A percentile compares a stretch with the other conserved stretches of the same genome.
These are phyloP conservation scores for Graphilbum ipis-grandicollis DNA, from an alignment of 2,329 filamentous ascomycete species.

Conservation along the genomic window DNA sequence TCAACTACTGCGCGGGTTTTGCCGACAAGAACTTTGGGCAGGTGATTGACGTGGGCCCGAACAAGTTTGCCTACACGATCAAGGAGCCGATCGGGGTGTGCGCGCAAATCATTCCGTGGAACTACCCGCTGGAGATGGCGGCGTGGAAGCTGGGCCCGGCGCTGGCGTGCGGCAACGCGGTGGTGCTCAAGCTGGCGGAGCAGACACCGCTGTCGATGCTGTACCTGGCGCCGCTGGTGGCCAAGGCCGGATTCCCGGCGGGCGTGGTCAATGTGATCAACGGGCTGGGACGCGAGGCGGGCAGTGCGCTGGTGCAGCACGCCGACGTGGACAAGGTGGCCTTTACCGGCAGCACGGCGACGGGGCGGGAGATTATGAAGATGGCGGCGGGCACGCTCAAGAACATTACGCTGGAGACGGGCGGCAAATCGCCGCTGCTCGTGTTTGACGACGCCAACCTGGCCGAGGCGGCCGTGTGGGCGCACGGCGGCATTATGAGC, in stretches of 20 bases:
- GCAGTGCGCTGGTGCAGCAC: conserved; percentile 47
- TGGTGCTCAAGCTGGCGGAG: conserved; percentile 47
- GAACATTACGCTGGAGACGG: conserved; percentile 45
- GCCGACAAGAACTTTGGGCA: conserved; percentile 67
- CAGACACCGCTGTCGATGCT: conserved; percentile 46
- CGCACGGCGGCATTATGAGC: conserved; percentile 28
- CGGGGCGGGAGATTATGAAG: conserved; percentile 56
- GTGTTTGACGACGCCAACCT: conserved; percentile 46
- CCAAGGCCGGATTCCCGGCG: conserved; percentile 57
- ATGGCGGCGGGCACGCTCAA: conserved; percentile 43
- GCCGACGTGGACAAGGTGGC: conserved; percentile 51
- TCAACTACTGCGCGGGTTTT: conserved; percentile 64
- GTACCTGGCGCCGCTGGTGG: conserved; percentile 47
- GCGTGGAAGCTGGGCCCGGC: conserved; percentile 62
- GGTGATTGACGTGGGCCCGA: conserved; percentile 52
- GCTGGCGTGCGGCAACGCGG: conserved; percentile 45
- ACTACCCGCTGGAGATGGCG: conserved; percentile 62
- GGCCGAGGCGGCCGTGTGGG: conserved; percentile 41
- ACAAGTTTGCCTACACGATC: conserved; percentile 61
- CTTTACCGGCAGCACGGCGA: conserved; percentile 54
- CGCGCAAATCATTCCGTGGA: conserved; percentile 65
- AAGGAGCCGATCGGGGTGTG: conserved; percentile 65
- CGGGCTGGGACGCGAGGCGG: conserved; percentile 46
- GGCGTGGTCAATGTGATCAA: conserved; percentile 61
- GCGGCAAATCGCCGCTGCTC: conserved; percentile 41